Evolutionary conservation across 192 early-diverging fungal genomes (phyloP), one percentile per base, ranked within the genome.

Genomic region (Physocladia obscura): DNA sequence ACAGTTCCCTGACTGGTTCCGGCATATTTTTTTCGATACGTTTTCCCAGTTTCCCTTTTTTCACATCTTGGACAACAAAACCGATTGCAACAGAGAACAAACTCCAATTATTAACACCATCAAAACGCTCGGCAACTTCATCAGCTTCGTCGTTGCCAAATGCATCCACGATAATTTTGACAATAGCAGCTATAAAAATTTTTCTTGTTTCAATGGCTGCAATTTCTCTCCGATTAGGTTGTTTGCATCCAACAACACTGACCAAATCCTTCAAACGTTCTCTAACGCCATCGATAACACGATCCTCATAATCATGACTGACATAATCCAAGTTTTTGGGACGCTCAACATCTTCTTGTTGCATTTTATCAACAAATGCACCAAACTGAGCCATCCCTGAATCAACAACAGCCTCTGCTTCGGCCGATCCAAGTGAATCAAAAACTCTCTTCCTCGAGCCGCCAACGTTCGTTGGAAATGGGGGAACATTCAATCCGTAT

Each of bases 51-150:
- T 62, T 62, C 21, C 60, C 60, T 11, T 19, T 19, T 44, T 44
- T 44, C 6, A 62, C 60, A 24, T 62, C 60, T 4, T 6, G 6
- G 1, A 38, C 36, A 38, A 62, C 36, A 32, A 62, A 62, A 2
- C 60, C 60, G 48, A 62, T 30, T 11, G 60, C 60, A 62, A 62
- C 60, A 24, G 22, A 27, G 1, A 62, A 62, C 15, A 62, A 27
- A 44, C 38, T 44, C 60, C 8, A 21, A 26, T 47, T 21, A 15
- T 19, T 44, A 6, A 62, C 60, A 4, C 39, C 60, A 19, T 62
- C 38, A 38, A 62, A 62, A 21, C 60, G 60, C 17, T 21, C 60
- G 13, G 11, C 30, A 13, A 62, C 60, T 21, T 21, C 60, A 1
- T 62, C 60, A 4, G 39, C 21, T 47, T 47, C 60, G 2, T 62